Evolutionary conservation across 1,284 basidiomycete species (phyloP), one percentile per base, ranked within the genome.

Genomic region (Puccinia coronata): DNA sequence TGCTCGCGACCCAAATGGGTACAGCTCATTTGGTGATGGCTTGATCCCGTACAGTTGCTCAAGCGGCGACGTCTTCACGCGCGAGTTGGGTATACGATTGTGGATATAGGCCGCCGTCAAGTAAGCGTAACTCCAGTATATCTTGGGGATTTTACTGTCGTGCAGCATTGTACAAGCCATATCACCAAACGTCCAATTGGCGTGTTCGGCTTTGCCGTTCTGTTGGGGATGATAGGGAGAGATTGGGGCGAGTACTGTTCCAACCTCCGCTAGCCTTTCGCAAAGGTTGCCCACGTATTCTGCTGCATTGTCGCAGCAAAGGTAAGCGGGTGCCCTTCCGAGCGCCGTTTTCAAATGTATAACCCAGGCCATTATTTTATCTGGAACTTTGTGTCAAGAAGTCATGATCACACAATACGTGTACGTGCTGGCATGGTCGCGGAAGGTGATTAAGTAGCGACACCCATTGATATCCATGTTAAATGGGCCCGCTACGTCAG

Each of bases 141-240:
- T 12, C 4, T 20, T 57, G 16, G 70, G 70, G 0, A 72, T 8
- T 49, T 36, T 28, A 11, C n/a, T 28, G 34, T 9, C 25, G 20
- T 31, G 31, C 9, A 72, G 16, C 31, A 72, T 51, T 28, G 70
- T 72, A 2, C 28, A 0, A 0, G 70, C 70, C 31, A 72, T 72
- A 12, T 72, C 43, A 1, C 70, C 47, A 28, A 72, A 23, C 2
- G 57, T 75, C 12, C 25, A n/a, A n/a, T n/a, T n/a, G n/a, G n/a
- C n/a, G n/a, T n/a, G n/a, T n/a, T n/a, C n/a, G n/a, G n/a, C n/a
- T 4, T 75, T 47, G 12, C 73, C 73, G 12, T 61, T 75, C 28
- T 75, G 55, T 25, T 74, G 28, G 4, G 72, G 72, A 23, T 16
- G 14, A 14, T 74, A 74, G 2, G 72, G 72, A 0, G 67, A 39